Base-by-base conservation (phyloP, 2,329 filamentous ascomycete species). In the Zymoseptoria brevis region DNA sequence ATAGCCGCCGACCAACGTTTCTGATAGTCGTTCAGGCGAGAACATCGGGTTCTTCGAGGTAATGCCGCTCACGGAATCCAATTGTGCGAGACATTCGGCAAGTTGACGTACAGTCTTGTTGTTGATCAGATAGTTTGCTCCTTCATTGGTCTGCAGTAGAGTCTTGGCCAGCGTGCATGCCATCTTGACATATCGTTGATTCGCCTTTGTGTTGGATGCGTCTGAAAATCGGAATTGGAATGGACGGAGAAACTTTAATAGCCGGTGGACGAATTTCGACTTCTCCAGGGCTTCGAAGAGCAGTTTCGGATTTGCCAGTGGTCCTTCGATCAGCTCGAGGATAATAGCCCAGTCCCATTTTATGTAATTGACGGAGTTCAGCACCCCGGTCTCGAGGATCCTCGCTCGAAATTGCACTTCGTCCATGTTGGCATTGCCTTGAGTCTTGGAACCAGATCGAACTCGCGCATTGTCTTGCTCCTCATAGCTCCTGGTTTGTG, bases 291-390 rank as follows among this genome's bases (percentile, higher is more conserved):
- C 93, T 74, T 99, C 94, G 66, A 96, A 93, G 4, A 99, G 80
- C 9, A 94, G 83, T 74, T 96, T 96, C 0, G 92, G 87, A 65
- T 91, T 96, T 22, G 91, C 87, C 21, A 99, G 76, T 1, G 95
- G 94, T 0, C 94, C 95, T 71, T 97, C 93, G 41, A 99, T 92
- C 56, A 97, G 86, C 67, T 87, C 88, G 60, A 92, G 82, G 50
- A 99, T 91, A 45, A 96, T 79, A 62, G 96, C 90, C 94, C 95
- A 99, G 71, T 96, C 93, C 94, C 94, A 99, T 73, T 99, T 99
- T 48, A 85, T 80, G 69, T 89, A 96, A 67, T 96, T 96, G 62
- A 90, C 90, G 61, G 89, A 94, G 63, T 87, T 89, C 52, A 97
- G 78, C 1, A 99, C 90, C 57, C 90, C 86, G 3, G 90, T 94